phyloP scores from a whole-genome alignment of 2,329 filamentous ascomycete species.

The Bipolaris victoriae region DNA sequence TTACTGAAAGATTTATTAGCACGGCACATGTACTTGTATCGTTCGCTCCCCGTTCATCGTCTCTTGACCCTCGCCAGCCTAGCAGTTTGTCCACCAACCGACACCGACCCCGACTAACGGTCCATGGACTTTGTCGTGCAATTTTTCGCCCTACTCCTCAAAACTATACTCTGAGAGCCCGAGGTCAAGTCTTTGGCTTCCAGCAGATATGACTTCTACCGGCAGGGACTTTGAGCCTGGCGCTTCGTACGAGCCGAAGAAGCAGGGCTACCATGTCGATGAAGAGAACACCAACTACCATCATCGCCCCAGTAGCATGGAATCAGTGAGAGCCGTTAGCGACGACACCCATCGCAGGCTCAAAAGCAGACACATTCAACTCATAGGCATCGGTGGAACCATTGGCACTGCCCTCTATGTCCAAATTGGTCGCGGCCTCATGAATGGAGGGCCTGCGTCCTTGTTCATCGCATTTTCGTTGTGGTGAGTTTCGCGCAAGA shows the following conservation, averaged over 20 bases:
- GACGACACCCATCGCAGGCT: slow-evolving; percentile 54
- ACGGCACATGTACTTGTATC: slow-evolving; percentile 24
- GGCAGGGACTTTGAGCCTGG: slow-evolving; percentile 38
- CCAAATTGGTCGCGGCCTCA: slow-evolving; percentile 54
- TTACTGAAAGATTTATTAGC: slow-evolving; percentile 29
- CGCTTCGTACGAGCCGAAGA: slow-evolving; percentile 25
- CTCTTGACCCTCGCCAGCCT: slow-evolving; percentile 12
- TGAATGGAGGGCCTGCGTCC: slow-evolving; percentile 56
- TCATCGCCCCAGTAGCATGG: slow-evolving; percentile 30
- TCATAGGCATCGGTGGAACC: slow-evolving; percentile 55
- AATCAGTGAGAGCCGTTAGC: slow-evolving; percentile 39
- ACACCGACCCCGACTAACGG: slow-evolving; percentile 9
- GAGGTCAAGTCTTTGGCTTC: slow-evolving; percentile 3
- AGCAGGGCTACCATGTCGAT: slow-evolving; percentile 19
- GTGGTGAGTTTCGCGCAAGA: slow-evolving; percentile 43
- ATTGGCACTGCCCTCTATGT: slow-evolving; percentile 58
- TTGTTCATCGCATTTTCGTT: slow-evolving; percentile 55
- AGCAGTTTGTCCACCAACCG: slow-evolving; percentile 10
- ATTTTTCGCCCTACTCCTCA: slow-evolving; percentile 46
- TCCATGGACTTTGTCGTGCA: slow-evolving; percentile 44
- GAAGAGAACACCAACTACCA: slow-evolving; percentile 39
- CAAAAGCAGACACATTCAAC: slow-evolving; percentile 55
- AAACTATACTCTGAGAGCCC: slow-evolving; percentile 37
- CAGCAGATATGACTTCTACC: slow-evolving; percentile 43
- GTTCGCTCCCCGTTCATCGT: slow-evolving; percentile 15